phyloP scores from a whole-genome alignment of 2,329 filamentous ascomycete species.

The Aspergillus chevalieri region DNA sequence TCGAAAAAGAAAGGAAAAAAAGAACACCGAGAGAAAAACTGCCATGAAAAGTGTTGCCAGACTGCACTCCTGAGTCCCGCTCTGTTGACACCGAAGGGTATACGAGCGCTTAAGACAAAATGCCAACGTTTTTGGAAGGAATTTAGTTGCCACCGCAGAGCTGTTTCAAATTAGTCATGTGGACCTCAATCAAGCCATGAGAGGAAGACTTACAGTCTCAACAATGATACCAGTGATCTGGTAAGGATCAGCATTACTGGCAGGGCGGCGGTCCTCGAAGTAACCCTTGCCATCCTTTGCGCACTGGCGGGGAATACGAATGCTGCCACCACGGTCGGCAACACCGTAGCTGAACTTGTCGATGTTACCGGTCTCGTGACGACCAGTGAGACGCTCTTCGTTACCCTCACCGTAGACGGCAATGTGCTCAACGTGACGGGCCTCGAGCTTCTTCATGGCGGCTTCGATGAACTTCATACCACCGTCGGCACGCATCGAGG shows the following conservation, averaged over 20 bases:
- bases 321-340: conserved; percentile 89
- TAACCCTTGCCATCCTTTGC: conserved; percentile 89
- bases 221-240: conserved; percentile 76
- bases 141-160: conserved; percentile 38
- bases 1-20: conserved; percentile 9
- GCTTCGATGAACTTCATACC: conserved; percentile 94
- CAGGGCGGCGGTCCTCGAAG: conserved; percentile 79
- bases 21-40: conserved; percentile 13
- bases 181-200: background rate
- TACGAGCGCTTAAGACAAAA: conserved; percentile 34
- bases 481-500: conserved; percentile 80
- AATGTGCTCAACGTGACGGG: conserved; percentile 76
- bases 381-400: conserved; percentile 84
- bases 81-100: conserved; percentile 36
- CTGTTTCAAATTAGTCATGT: conserved; percentile 9
- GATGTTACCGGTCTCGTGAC: conserved; percentile 89
- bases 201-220: conserved; percentile 51
- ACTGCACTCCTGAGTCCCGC: conserved; percentile 28
- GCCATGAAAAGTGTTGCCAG: conserved; percentile 29
- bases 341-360: conserved; percentile 92
- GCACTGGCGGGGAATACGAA: conserved; percentile 81
- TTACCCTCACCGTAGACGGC: conserved; percentile 95
- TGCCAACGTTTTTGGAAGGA: conserved; percentile 15
- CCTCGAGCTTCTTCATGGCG: conserved; percentile 75
- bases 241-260: conserved; percentile 83